phyloP scores from a whole-genome alignment of 179 eudicot species.

The Beta macrorhiza region DNA sequence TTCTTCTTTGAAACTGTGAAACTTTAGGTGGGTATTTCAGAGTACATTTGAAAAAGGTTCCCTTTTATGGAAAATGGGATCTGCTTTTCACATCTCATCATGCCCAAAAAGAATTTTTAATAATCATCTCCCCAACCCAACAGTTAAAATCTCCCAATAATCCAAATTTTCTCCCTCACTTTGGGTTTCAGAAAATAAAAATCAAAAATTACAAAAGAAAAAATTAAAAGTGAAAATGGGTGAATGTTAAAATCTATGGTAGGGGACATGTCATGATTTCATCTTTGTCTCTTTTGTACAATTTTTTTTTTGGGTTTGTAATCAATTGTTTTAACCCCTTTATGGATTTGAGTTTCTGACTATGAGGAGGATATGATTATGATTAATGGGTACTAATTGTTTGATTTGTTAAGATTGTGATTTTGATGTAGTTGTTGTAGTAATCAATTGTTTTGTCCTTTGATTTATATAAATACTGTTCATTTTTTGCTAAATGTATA shows the following conservation, averaged over 20 bases:
- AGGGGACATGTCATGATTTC: conserved; percentile 22
- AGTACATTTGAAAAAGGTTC: conserved; percentile 52
- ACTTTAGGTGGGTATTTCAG: conserved; percentile 59
- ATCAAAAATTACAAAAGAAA: not conserved
- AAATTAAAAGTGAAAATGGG: too few species aligned
- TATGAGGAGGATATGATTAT: not conserved
- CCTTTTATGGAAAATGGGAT: conserved; percentile 75
- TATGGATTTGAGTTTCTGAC: not conserved
- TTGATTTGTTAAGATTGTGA: not conserved
- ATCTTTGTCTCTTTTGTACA: conserved; percentile 13
- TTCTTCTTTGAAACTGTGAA: conserved; percentile 58
- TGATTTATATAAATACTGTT: not conserved
- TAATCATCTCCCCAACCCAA: conserved; percentile 26
- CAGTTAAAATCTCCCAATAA: conserved; percentile 17
- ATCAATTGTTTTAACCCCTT: conserved; percentile 9
- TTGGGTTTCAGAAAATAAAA: not conserved
- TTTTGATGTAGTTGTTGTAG: not conserved
- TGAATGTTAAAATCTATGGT: not conserved
- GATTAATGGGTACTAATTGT: conserved; percentile 9
- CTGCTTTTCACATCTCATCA: conserved; percentile 66
- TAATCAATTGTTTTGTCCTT: not conserved
- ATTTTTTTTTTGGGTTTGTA: not conserved
- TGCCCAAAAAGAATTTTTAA: conserved; percentile 33
- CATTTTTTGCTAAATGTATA: not conserved
- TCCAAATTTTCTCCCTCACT: conserved; percentile 1